Conservation (phyloP, 1,284 basidiomycete genomes). For the Naganishia liquefaciens region DNA sequence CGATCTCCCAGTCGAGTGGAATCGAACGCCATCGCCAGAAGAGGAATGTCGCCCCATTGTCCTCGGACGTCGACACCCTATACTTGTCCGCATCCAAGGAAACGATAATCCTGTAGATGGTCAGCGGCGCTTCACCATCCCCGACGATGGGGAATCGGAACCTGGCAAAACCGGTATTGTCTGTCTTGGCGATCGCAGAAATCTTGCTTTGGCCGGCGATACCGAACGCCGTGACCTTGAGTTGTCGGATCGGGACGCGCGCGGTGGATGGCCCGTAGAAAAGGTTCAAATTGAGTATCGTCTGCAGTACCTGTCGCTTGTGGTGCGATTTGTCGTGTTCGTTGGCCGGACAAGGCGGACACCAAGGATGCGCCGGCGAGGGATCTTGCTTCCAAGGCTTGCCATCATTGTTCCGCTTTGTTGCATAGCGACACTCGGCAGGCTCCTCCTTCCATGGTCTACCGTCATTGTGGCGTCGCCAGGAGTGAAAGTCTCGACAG, state of each 20-base stretch:
- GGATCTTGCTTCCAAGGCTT: not conserved
- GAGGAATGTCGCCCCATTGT: slow-evolving; percentile 20
- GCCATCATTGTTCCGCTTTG: slow-evolving; percentile 2
- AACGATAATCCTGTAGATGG: slow-evolving; percentile 13
- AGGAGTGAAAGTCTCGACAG: not conserved
- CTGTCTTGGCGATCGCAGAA: slow-evolving; percentile 2
- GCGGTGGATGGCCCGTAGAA: slow-evolving; percentile 9
- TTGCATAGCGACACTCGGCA: not conserved
- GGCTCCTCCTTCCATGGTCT: not conserved
- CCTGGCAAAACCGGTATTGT: slow-evolving; percentile 8
- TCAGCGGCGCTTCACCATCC: not conserved
- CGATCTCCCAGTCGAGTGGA: slow-evolving; percentile 15
- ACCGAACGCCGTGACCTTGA: slow-evolving; percentile 17
- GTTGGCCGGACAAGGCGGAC: not conserved
- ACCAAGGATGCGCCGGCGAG: not conserved
- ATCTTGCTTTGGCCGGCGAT: slow-evolving; percentile 3
- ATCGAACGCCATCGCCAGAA: slow-evolving; percentile 8
- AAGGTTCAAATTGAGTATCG: slow-evolving; percentile 5
- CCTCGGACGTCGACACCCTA: slow-evolving; percentile 12
- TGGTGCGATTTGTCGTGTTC: not conserved
- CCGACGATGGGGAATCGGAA: slow-evolving; percentile 7
- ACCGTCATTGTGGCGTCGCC: slow-evolving; percentile 1
- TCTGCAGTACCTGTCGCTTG: not conserved
- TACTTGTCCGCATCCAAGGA: slow-evolving; percentile 23
- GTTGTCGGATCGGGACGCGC: slow-evolving; percentile 10